A percentile compares a stretch with the other conserved stretches of the same genome.
Evolutionary conservation across 139 green algal species (phyloP).

Genomic region (Chara braunii): DNA sequence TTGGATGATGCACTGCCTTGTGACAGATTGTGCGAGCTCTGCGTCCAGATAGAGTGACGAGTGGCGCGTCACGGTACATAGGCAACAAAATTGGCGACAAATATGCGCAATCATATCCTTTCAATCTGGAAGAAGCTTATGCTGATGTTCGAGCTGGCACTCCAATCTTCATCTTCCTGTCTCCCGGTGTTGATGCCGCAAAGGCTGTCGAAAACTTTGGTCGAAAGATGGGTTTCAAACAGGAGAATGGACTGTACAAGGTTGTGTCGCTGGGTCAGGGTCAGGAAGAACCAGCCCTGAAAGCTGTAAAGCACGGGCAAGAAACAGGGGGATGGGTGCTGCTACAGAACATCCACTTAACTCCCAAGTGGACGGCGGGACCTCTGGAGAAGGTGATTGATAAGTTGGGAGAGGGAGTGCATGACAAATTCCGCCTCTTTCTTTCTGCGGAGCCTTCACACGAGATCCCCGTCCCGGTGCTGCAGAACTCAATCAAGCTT

Average conservation of each 20-base stretch:
- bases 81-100: slow-evolving; percentile 62
- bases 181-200: slow-evolving; percentile 70
- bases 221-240: slow-evolving; percentile 52
- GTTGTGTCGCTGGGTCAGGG: slow-evolving; percentile 66
- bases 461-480: slow-evolving; percentile 69
- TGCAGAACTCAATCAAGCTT: slow-evolving; percentile 86
- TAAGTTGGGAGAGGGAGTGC: neutral
- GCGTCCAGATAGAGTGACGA: slow-evolving; percentile 75
- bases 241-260: slow-evolving; percentile 8
- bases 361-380: slow-evolving; percentile 11
- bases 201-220: slow-evolving; percentile 69
- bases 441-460: slow-evolving; percentile 81
- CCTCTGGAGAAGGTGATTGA: slow-evolving; percentile 47
- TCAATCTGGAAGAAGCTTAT: slow-evolving; percentile 59
- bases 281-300: slow-evolving; percentile 81
- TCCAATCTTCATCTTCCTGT: slow-evolving; percentile 85
- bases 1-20: too few species aligned
- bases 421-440: slow-evolving; percentile 71
- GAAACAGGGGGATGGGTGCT: slow-evolving; percentile 91
- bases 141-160: neutral
- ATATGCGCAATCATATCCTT: slow-evolving; percentile 57
- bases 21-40: slow-evolving; percentile 65
- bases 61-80: slow-evolving; percentile 74
- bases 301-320: slow-evolving; percentile 63
- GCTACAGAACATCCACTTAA: slow-evolving; percentile 53